Evolutionary conservation across 2,329 filamentous ascomycete species (phyloP), one percentile per base, ranked within the genome.

Genomic region (Trichophyton simii): DNA sequence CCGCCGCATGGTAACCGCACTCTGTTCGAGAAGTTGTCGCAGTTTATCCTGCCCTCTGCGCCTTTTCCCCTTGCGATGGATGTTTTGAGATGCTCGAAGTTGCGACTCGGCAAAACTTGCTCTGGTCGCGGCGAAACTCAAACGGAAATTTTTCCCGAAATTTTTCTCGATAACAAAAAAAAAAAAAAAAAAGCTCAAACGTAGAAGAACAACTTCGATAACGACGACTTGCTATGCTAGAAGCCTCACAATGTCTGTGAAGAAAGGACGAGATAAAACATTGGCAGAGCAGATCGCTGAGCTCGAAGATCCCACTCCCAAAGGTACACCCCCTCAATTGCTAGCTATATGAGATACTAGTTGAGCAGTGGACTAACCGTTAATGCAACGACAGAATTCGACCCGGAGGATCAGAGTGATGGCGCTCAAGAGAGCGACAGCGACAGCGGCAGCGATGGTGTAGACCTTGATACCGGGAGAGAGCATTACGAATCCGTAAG

Each of bases 401-500:
- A 95, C 71, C 89, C 89, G 0, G 90, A 95, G 77, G 84, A 83
- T 61, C 75, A 82, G 60, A 77, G 82, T 66, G 82, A 84, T 64
- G 78, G 77, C 18, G 79, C 80, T 15, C 74, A 75, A 64, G 80
- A 79, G n/a, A 81, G 79, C 61, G 81, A 82, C 61, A 82, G 82
- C 55, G 78, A 77, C 50, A 79, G 72, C 50, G 73, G 74, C 13
- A 81, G 78, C 58, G 83, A 80, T 52, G 64, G 65, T 3, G 75
- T 73, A 22, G 73, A 67, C 46, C 73, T 80, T 66, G 77, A 72
- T 9, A 75, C 82, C 63, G 90, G 87, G 20, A 87, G 91, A 36
- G 92, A 96, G 68, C 92, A 97, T 72, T 97, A 97, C 71, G 82
- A 88, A 50, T 75, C 81, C 59, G 89, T 96, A 36, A 87, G 86